Conservation (phyloP, 2,329 filamentous ascomycete genomes). For the Aspergillus uvarum region DNA sequence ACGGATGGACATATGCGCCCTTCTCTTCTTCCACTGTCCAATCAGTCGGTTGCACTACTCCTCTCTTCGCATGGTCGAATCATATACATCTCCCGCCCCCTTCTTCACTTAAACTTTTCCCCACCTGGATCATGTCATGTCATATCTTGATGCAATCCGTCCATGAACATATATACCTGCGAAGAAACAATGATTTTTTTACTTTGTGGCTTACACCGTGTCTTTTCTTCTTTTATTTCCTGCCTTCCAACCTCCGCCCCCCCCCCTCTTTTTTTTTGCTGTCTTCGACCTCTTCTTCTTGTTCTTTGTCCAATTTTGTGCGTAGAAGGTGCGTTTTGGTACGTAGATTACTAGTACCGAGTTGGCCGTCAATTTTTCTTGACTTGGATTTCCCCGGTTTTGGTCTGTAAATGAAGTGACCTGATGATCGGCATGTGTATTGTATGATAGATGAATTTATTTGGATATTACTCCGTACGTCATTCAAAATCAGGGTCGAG, state of each 20-base stretch:
- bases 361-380: not conserved
- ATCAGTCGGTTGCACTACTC: not conserved
- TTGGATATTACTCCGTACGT: not conserved
- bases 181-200: not conserved
- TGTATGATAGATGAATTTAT: not conserved
- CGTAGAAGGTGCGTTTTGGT: not conserved
- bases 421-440: not conserved
- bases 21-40: slow-evolving; percentile 4
- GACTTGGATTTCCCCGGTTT: too few relatives aligned
- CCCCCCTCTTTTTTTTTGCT: not conserved
- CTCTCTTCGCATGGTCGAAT: slow-evolving; percentile 1
- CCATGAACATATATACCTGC: not conserved
- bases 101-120: not conserved
- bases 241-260: not conserved
- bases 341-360: not conserved
- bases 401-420: not conserved
- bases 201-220: not conserved
- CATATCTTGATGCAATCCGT: not conserved
- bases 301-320: not conserved
- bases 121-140: not conserved
- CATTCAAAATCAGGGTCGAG: too few relatives aligned
- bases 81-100: not conserved
- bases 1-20: slow-evolving; percentile 23
- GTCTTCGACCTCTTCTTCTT: too few relatives aligned
- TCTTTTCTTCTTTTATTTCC: not conserved